Evolutionary conservation across 202 grass and related monocot species (phyloP), one percentile per base, ranked within the genome.

Genomic region (Carex arenaria): DNA sequence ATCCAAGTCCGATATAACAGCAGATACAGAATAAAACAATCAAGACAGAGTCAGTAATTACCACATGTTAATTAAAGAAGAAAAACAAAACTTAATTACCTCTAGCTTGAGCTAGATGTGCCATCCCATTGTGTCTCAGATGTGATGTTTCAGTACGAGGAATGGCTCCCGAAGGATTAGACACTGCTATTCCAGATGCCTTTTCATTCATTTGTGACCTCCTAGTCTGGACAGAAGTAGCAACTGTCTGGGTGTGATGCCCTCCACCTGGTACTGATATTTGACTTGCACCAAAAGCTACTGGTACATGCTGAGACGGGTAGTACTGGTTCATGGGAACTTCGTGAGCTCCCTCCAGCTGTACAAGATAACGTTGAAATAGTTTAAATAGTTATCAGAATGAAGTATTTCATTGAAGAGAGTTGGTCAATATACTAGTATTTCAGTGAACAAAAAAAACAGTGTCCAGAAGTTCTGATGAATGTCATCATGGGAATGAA

Each of bases 271-370:
- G 63, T 61, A 79, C 19, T 74, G 78, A 72, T 60, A 87, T 69
- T 69, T 85, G 62, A 86, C 64, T 93, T 83, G 87, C 82, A 85
- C 73, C 90, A 78, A 81, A 89, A 20, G 51, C 64, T 26, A 43
- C 72, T 49, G 84, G 79, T 55, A 64, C 54, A 70, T 84, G 81
- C 79, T 94, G 91, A 70, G 91, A 66, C 72, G 88, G 61, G 77
- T 84, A 92, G 75, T 67, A 80, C 83, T 83, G 81, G 19, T 90
- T 88, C 34, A 62, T 88, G 74, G 59, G 79, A 87, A 74, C 15
- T 96, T 94, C 91, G 84, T 96, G 96, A 65, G 84, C 67, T 86
- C 93, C 97, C 86, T 96, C 97, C 97, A 99, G 93, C 97, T 99
- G 85, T 69, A 85, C 19, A 84, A 67, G 61, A 66, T 45, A 84